phyloP scores from a whole-genome alignment of 768 basidiomycete genomes.

The Lactifluus pinguis region DNA sequence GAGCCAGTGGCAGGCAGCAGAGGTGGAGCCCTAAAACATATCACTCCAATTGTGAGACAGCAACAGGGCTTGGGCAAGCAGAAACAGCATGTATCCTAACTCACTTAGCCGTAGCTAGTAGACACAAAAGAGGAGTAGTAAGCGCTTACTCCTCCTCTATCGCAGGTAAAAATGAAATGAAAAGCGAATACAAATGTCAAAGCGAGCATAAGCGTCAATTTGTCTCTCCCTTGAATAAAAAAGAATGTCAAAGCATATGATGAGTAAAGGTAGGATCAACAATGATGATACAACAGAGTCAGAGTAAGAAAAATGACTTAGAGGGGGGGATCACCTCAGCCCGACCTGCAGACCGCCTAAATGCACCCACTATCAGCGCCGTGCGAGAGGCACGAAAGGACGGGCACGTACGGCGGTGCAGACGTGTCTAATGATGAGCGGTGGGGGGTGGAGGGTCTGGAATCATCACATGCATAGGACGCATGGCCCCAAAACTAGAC shows the following conservation, averaged over 20 bases:
- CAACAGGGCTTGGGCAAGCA: not conserved
- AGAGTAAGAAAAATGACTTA: not conserved
- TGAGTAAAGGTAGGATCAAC: not conserved
- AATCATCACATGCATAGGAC: conserved; percentile 24
- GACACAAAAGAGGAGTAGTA: not conserved
- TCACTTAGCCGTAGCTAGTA: not conserved
- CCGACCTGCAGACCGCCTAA: conserved; percentile 17
- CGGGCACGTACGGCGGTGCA: not conserved
- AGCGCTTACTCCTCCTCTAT: not conserved
- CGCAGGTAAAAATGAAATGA: not conserved
- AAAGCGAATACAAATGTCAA: not conserved
- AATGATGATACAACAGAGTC: not conserved
- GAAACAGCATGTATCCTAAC: not conserved
- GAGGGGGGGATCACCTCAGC: not conserved
- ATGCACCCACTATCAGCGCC: not conserved
- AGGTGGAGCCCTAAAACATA: not conserved
- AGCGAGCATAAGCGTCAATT: not conserved
- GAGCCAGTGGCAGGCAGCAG: not conserved
- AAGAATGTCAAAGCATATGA: not conserved
- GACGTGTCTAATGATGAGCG: not conserved
- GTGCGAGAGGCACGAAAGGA: not conserved
- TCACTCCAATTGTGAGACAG: not conserved
- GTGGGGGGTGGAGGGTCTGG: conserved; percentile 23
- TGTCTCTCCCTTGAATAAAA: not conserved
- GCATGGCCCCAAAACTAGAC: conserved; percentile 25